phyloP scores from a whole-genome alignment of 345 rosid genomes.

The Brassica rapa region DNA sequence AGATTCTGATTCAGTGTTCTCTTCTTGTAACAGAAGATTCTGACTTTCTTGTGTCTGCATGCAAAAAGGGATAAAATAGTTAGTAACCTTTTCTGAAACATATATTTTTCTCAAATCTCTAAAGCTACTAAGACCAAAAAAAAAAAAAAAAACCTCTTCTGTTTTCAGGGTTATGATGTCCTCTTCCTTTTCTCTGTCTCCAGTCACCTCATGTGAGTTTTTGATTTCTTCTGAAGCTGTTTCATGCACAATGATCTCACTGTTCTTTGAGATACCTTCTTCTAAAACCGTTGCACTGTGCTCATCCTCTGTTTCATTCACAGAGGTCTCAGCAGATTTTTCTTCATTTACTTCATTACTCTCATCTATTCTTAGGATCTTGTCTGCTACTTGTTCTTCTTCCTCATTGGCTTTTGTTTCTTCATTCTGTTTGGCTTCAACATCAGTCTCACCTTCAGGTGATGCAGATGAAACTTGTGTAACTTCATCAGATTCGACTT shows the following conservation, averaged over 20 bases:
- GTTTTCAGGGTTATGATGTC: neutral
- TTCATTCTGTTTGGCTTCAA: constrained; percentile 15
- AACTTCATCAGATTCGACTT: constrained; percentile 15
- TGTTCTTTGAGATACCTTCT: constrained; percentile 4
- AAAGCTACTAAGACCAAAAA: neutral
- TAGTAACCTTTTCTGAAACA: neutral
- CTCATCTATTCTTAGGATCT: neutral
- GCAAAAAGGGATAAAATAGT: neutral
- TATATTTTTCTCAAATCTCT: neutral
- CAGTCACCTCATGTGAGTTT: constrained; percentile 1
- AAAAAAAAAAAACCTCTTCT: constrained; percentile 3
- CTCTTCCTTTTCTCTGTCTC: neutral
- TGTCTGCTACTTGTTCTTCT: constrained; percentile 17
- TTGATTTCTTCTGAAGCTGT: neutral
- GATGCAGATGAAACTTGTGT: constrained; percentile 11
- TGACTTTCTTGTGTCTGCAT: constrained; percentile 13
- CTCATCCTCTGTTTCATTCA: constrained; percentile 23
- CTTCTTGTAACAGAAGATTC: neutral
- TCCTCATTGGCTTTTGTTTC: constrained; percentile 5
- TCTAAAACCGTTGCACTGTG: neutral
- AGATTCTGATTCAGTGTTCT: neutral
- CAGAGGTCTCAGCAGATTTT: constrained; percentile 11
- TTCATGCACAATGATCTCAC: constrained; percentile 4
- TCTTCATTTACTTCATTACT: neutral
- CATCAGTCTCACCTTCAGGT: constrained; percentile 21